These are phyloP conservation scores for Schwanniomyces occidentalis DNA, from an alignment of 805 yeast genomes.

Conservation along the genomic window DNA sequence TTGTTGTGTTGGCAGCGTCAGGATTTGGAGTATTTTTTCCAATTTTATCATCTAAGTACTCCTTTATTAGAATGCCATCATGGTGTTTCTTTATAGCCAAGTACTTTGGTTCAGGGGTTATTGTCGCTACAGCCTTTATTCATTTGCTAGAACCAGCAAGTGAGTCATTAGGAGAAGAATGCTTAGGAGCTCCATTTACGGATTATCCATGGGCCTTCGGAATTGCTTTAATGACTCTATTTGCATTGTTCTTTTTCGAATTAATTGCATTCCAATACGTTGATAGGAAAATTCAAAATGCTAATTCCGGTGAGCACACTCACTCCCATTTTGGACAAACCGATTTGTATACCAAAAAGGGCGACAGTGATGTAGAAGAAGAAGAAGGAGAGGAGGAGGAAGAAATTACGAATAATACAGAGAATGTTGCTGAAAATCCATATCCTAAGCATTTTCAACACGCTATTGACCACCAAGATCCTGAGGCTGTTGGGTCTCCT, in stretches of 20 bases:
- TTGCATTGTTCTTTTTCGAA: conserved; percentile 31
- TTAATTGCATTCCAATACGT: conserved; percentile 17
- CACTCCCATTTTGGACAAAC: conserved; percentile 60
- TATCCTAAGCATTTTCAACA: conserved; percentile 46
- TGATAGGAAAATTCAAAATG: conserved; percentile 3
- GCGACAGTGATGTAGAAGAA: conserved; percentile 9
- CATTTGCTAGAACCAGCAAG: conserved; percentile 75
- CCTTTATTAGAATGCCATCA: conserved; percentile 26
- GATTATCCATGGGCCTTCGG: conserved; percentile 36
- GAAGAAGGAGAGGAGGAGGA: conserved; percentile 16
- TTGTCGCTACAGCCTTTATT: conserved; percentile 77
- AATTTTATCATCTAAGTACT: conserved; percentile 21
- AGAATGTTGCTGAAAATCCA: conserved; percentile 12
- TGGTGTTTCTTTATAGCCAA: conserved; percentile 68
- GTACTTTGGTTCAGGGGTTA: conserved; percentile 83
- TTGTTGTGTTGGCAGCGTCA: conserved; percentile 29
- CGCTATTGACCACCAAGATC: conserved; percentile 47
- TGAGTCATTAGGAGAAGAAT: conserved; percentile 26
- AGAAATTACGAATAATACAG: conserved; percentile 9
- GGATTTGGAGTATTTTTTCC: conserved; percentile 33
- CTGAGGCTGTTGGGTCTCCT: conserved; percentile 40
- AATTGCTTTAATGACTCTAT: conserved; percentile 31
- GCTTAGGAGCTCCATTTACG: conserved; percentile 25
- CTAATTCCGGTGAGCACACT: conserved; percentile 34
- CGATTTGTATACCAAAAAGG: conserved; percentile 27